These are phyloP conservation scores for Lactarius vividus DNA, from an alignment of 768 basidiomycete genomes.

Conservation along the genomic window DNA sequence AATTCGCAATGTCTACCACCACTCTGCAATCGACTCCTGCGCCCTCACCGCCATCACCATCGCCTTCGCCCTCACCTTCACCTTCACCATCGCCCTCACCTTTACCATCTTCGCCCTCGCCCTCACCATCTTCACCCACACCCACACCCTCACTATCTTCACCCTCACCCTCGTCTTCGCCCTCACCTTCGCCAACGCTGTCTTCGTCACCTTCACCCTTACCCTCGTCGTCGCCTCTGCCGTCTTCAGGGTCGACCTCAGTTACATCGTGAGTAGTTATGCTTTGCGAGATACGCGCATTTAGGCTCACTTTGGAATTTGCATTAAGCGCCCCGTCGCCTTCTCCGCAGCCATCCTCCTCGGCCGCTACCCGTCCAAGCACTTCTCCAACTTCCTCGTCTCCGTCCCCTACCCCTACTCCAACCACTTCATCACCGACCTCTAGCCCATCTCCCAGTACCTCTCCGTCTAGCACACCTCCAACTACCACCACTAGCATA, in stretches of 20 bases:
- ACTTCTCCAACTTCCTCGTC: conserved; percentile 14
- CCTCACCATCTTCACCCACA: neutral
- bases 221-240: conserved; percentile 29
- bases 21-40: conserved; percentile 25
- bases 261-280: conserved; percentile 6
- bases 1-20: conserved; percentile 27
- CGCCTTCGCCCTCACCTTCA: conserved; percentile 4
- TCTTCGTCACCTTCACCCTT: conserved; percentile 27
- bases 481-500: conserved; percentile 2
- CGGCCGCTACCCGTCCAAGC: conserved; percentile 18
- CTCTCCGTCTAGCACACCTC: neutral
- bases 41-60: conserved; percentile 25
- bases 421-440: conserved; percentile 11
- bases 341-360: conserved; percentile 20
- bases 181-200: conserved; percentile 1
- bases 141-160: neutral
- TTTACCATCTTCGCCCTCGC: neutral
- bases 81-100: neutral
- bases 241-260: conserved; percentile 28
- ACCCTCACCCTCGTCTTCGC: conserved; percentile 2
- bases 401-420: conserved; percentile 6
- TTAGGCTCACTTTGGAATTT: conserved; percentile 4
- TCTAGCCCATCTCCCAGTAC: neutral
- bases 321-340: conserved; percentile 21
- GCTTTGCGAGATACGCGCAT: neutral